Evolutionary conservation across 2,329 filamentous ascomycete species (phyloP), one percentile per base, ranked within the genome.

Genomic region (Neonectria coccinea): DNA sequence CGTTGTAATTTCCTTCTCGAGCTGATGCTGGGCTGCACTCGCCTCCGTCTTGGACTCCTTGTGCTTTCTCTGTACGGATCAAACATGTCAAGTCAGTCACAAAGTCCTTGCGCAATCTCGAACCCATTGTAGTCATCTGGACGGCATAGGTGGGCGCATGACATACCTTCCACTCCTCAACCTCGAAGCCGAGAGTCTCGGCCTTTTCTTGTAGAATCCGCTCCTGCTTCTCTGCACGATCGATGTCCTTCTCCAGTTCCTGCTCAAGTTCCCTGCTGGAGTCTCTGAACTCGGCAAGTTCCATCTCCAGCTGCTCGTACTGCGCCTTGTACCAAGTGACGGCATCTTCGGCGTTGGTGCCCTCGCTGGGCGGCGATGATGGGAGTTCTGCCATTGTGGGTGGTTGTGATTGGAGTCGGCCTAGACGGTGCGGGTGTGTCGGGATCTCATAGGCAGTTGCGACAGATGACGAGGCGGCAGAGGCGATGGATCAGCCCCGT

Each of bases 111-210:
- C 56, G 56, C 51, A 48, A 45, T n/a, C 36, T 7, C 16, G 36
- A 39, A 14, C 36, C 25, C 27, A 53, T 31, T 45, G 33, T 31
- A n/a, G 22, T 41, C 42, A 18, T 44, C 22, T 31, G 31, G 27
- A 41, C 56, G 39, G 39, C 29, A 25, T 50, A 52, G 29, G 54
- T 44, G 55, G 39, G 48, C 55, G 48, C 33, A 12, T 48, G 48
- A 73, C 87, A 79, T 83, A 95, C 94, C 90, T 98, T 98, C 96
- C 96, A 99, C 81, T 99, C 96, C 63, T 98, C 94, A 1, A 96
- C 94, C 79, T 98, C 94, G 76, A 93, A 99, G 54, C 87, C 89
- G 67, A 97, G 80, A 41, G 85, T 87, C 79, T 98, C 95, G 1
- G 93, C 91, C 82, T 95, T 97, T 79, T 97, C 91, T 78, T 94